phyloP scores from a whole-genome alignment of 805 yeast genomes.

The Lipomyces japonicus region DNA sequence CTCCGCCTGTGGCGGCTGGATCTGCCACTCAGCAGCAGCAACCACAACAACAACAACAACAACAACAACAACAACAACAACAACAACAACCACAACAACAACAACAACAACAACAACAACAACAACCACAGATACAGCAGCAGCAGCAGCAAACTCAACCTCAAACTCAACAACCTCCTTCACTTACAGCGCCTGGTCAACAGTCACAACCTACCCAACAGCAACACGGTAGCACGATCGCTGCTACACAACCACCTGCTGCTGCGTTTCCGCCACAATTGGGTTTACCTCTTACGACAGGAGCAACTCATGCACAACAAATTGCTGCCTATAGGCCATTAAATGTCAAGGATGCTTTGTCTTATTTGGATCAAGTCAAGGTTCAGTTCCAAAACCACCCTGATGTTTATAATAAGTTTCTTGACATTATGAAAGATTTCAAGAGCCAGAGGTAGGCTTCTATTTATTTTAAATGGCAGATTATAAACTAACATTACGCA shows the following conservation, averaged over 20 bases:
- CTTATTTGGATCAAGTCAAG: constrained; percentile 94
- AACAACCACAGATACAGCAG: constrained; percentile 14
- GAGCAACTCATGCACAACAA: constrained; percentile 33
- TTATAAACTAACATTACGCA: constrained; percentile 12
- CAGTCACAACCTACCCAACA: background rate
- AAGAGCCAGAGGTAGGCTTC: constrained; percentile 72
- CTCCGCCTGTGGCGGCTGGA: constrained; percentile 26
- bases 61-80: constrained; percentile 14
- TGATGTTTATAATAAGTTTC: constrained; percentile 90
- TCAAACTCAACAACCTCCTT: constrained; percentile 19
- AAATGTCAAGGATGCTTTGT: constrained; percentile 92
- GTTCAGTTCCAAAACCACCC: constrained; percentile 88
- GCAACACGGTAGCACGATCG: background rate
- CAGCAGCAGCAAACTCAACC: constrained; percentile 23
- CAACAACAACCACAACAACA: constrained; percentile 27
- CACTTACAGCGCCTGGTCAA: background rate
- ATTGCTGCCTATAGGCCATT: constrained; percentile 52
- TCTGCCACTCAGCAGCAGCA: constrained; percentile 17
- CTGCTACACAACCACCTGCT: background rate
- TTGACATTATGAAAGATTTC: constrained; percentile 98
- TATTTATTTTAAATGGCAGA: background rate
- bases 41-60: constrained; percentile 23
- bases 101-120: constrained; percentile 8
- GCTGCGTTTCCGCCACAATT: background rate
- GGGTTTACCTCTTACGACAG: constrained; percentile 34